Conservation (phyloP, 768 basidiomycete species). For the Thelephora ganbajun region DNA sequence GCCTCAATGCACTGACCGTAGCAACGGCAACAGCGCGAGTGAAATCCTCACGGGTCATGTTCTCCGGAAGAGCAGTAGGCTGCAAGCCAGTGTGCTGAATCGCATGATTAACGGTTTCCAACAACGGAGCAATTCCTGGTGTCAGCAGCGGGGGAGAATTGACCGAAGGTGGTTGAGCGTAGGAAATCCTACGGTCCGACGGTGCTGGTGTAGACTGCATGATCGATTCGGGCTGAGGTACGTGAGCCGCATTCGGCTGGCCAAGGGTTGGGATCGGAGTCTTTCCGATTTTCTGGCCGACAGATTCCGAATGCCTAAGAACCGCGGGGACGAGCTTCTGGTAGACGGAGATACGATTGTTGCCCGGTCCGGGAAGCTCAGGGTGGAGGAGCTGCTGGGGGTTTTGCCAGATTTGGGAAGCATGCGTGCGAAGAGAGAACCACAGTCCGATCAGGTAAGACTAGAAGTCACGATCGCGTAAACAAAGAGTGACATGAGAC, state of each 20-base stretch:
- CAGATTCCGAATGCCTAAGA: conserved; percentile 6
- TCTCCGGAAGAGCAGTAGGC: conserved; percentile 42
- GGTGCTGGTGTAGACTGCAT: background rate
- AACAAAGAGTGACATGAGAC: conserved; percentile 5
- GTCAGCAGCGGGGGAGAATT: conserved; percentile 1
- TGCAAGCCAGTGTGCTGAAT: conserved; percentile 45
- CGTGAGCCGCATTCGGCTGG: conserved; percentile 11
- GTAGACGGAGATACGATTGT: conserved; percentile 48
- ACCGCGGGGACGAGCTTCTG: conserved; percentile 35
- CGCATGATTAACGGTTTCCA: conserved; percentile 69
- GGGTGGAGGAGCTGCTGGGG: conserved; percentile 71
- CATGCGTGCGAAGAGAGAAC: conserved; percentile 98
- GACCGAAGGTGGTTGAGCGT: conserved; percentile 24
- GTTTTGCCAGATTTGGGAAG: conserved; percentile 98
- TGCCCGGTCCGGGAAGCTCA: conserved; percentile 34
- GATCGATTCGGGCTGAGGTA: background rate
- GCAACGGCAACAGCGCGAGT: conserved; percentile 89
- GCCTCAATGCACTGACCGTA: conserved; percentile 80
- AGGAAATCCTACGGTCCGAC: conserved; percentile 29
- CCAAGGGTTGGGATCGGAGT: conserved; percentile 11
- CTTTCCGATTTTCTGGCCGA: conserved; percentile 28
- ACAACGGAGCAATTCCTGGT: conserved; percentile 32
- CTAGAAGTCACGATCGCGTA: no score
- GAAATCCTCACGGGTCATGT: conserved; percentile 76
- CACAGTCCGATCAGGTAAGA: conserved; percentile 95